Evolutionary conservation across 148 eudicot species (phyloP).

Genomic region (Rhododendron ovatum): DNA sequence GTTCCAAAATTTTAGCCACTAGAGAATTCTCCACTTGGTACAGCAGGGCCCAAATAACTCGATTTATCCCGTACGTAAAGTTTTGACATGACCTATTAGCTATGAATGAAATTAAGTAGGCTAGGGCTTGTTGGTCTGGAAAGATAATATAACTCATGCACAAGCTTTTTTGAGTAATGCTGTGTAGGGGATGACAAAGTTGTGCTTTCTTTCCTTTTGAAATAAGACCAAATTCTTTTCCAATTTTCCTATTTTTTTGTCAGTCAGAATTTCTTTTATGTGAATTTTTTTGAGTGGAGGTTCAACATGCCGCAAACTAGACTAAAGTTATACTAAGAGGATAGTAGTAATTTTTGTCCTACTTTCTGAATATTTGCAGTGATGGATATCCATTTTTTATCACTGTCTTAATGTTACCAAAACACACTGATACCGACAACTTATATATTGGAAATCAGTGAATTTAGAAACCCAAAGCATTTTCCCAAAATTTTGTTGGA

Average conservation of each 20-base stretch:
- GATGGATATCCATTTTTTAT: background rate
- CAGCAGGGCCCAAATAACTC: background rate
- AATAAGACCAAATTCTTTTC: background rate
- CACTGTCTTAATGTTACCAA: background rate
- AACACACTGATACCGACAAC: background rate
- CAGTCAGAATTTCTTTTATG: background rate
- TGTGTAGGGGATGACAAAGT: background rate
- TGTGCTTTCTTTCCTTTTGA: constrained; percentile 1
- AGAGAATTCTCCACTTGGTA: background rate
- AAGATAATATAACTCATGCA: background rate
- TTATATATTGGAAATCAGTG: background rate
- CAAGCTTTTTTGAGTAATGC: background rate
- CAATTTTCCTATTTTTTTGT: background rate
- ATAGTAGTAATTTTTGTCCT: background rate
- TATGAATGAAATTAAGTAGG: background rate
- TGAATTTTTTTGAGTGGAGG: background rate
- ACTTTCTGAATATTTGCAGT: background rate
- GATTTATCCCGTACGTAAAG: background rate
- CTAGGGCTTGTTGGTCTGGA: background rate
- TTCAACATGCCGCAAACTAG: background rate
- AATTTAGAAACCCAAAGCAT: background rate
- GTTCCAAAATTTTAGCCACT: background rate
- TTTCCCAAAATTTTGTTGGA: background rate
- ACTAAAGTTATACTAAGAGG: background rate
- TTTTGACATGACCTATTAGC: background rate